These are phyloP conservation scores for Cercospora sojina DNA, from an alignment of 2,329 filamentous ascomycete genomes.

Conservation along the genomic window DNA sequence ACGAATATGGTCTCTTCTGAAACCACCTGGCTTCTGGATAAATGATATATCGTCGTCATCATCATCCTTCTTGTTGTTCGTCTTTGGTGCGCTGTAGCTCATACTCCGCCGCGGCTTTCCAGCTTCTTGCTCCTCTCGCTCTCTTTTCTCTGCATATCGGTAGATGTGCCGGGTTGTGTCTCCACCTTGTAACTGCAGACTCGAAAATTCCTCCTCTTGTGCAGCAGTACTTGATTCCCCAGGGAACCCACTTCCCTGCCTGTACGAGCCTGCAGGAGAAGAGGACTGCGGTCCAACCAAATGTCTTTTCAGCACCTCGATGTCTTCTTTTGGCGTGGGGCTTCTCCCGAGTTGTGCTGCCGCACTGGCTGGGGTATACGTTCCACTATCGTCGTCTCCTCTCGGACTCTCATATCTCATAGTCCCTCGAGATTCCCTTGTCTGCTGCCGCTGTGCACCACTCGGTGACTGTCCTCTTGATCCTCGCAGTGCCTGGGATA, in stretches of 20 bases:
- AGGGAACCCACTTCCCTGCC: conserved; percentile 27
- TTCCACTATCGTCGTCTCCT: conserved; percentile 67
- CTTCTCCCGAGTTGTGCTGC: conserved; percentile 45
- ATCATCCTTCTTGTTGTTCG: conserved; percentile 77
- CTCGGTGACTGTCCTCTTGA: conserved; percentile 69
- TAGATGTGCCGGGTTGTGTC: conserved; percentile 95
- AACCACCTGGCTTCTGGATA: conserved; percentile 91
- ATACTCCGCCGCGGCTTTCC: conserved; percentile 72
- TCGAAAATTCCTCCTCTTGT: conserved; percentile 82
- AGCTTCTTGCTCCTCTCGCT: conserved; percentile 61
- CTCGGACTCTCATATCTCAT: conserved; percentile 42
- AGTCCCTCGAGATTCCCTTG: conserved; percentile 55
- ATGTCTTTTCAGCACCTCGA: conserved; percentile 87
- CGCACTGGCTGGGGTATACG: conserved; percentile 69
- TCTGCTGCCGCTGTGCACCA: conserved; percentile 58
- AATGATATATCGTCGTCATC: conserved; percentile 75
- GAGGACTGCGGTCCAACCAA: conserved; percentile 67
- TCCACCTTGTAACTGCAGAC: conserved; percentile 85
- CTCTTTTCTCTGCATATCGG: conserved; percentile 89
- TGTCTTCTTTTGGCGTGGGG: conserved; percentile 73
- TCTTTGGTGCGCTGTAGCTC: conserved; percentile 78
- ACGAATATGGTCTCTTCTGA: conserved; percentile 84
- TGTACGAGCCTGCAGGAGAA: conserved; percentile 38
- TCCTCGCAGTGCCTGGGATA: conserved; percentile 81
- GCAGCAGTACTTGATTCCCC: conserved; percentile 42